These are phyloP conservation scores for Hylodesmum podocarpum DNA, from an alignment of 306 rosid species.

Conservation along the genomic window DNA sequence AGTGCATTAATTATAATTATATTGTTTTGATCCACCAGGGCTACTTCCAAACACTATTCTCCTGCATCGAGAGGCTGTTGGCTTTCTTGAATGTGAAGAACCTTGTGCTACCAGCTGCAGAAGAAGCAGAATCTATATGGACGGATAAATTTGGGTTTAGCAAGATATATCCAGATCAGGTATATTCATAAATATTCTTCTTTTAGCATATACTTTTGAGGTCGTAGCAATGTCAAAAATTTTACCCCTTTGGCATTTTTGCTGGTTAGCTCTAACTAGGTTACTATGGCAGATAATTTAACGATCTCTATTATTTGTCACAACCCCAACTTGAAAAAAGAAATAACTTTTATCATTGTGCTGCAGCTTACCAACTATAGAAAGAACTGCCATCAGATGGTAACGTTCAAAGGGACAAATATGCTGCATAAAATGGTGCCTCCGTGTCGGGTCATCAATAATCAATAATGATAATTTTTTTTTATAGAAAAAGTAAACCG, in stretches of 20 bases:
- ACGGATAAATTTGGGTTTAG: slow-evolving; percentile 77
- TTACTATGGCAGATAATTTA: neutral
- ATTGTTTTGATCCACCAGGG: slow-evolving; percentile 51
- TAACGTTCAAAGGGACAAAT: slow-evolving; percentile 84
- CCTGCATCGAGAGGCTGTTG: slow-evolving; percentile 81
- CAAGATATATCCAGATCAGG: slow-evolving; percentile 79
- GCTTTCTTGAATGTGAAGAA: slow-evolving; percentile 71
- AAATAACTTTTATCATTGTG: slow-evolving; percentile 10
- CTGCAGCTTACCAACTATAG: slow-evolving; percentile 78
- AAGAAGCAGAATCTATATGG: slow-evolving; percentile 95
- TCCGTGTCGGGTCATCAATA: slow-evolving; percentile 50
- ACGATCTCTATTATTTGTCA: neutral
- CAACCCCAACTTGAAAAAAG: neutral
- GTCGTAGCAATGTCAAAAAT: neutral
- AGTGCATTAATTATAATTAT: neutral
- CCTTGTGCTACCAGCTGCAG: slow-evolving; percentile 91
- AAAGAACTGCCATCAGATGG: slow-evolving; percentile 77
- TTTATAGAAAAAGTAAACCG: neutral
- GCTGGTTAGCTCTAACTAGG: slow-evolving; percentile 12
- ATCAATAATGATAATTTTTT: slow-evolving; percentile 1
- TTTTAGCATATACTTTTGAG: neutral
- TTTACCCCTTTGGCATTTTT: slow-evolving; percentile 3
- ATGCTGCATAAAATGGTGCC: slow-evolving; percentile 85
- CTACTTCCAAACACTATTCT: slow-evolving; percentile 80
- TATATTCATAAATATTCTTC: slow-evolving; percentile 30